Evolutionary conservation across 73 alveolate species (phyloP).

Genomic region (Paramecium primaurelia): DNA sequence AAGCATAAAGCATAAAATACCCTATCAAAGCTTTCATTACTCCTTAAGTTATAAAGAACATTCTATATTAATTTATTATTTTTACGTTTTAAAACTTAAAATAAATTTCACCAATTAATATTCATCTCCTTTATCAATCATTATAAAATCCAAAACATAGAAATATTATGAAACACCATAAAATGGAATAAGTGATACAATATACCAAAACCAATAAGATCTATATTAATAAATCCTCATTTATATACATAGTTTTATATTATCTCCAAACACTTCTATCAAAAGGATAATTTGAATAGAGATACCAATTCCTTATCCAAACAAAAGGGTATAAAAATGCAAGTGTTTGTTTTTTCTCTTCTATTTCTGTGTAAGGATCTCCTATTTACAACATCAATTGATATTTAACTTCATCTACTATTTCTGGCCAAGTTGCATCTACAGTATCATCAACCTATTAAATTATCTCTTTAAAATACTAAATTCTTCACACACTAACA

Average conservation of each 20-base stretch:
- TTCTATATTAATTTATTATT: background rate
- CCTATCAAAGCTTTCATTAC: slow-evolving; percentile 53
- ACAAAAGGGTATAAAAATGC: background rate
- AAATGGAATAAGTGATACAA: slow-evolving; percentile 31
- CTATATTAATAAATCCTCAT: background rate
- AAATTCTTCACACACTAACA: slow-evolving; percentile 45
- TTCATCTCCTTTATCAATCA: slow-evolving; percentile 50
- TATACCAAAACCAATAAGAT: slow-evolving; percentile 52
- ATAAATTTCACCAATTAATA: slow-evolving; percentile 41
- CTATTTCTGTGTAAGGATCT: slow-evolving; percentile 40
- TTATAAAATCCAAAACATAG: slow-evolving; percentile 37
- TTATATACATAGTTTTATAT: slow-evolving; percentile 42
- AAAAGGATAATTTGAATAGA: slow-evolving; percentile 37
- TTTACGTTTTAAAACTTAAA: slow-evolving; percentile 50
- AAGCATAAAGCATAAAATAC: slow-evolving; percentile 48
- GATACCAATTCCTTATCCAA: slow-evolving; percentile 50
- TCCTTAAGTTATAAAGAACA: slow-evolving; percentile 55
- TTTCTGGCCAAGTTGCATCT: slow-evolving; percentile 54
- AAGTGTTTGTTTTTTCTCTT: background rate
- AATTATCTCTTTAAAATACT: background rate
- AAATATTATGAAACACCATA: slow-evolving; percentile 49
- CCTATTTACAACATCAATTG: slow-evolving; percentile 33
- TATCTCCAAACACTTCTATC: slow-evolving; percentile 50
- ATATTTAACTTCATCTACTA: slow-evolving; percentile 57
- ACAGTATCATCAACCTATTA: slow-evolving; percentile 46